Conservation (phyloP, 257 asterid species). For the Nicotiana noctiflora region DNA sequence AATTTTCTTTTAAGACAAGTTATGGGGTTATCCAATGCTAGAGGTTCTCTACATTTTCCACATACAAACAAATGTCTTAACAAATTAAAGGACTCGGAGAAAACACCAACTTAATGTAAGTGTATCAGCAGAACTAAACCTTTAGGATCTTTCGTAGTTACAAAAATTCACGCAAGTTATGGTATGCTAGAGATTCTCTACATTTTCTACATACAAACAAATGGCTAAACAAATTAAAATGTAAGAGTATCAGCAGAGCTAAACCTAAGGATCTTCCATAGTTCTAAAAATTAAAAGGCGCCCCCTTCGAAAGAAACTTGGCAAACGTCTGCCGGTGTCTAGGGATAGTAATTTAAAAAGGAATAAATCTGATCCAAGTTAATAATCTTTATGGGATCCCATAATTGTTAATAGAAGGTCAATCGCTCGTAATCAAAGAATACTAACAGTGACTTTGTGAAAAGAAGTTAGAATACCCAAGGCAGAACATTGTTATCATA, state of each 20-base stretch:
- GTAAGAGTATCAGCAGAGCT: neutral
- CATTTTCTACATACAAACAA: neutral
- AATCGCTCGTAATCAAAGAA: neutral
- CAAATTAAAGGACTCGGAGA: neutral
- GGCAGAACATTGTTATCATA: neutral
- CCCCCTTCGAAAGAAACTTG: neutral
- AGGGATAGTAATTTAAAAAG: neutral
- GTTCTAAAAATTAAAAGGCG: neutral
- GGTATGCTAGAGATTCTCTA: neutral
- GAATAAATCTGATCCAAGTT: neutral
- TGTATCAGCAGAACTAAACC: neutral
- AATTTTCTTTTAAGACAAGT: neutral
- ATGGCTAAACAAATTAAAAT: neutral
- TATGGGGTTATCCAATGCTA: neutral
- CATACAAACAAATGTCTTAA: neutral
- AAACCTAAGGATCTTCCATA: neutral
- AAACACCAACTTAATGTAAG: neutral
- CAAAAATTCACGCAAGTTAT: neutral
- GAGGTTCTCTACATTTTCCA: neutral
- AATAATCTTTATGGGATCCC: neutral
- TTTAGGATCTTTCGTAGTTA: neutral
- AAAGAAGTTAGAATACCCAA: neutral
- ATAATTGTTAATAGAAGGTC: neutral
- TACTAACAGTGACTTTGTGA: neutral
- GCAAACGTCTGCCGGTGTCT: neutral